Base-by-base conservation (phyloP, 306 rosid species). In the Malus fusca region DNA sequence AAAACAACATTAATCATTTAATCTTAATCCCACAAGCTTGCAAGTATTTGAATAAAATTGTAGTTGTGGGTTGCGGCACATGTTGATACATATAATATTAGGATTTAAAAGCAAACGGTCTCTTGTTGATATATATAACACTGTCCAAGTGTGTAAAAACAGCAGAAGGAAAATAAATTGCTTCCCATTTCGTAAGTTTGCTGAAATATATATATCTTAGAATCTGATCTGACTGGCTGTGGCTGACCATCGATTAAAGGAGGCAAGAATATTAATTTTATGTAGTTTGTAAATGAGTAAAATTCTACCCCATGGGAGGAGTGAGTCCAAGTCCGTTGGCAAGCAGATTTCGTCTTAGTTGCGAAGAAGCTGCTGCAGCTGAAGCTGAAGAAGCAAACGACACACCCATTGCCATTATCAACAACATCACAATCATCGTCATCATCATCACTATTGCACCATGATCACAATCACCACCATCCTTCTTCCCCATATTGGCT, bases 261-360 rank as follows among this genome's bases (percentile, higher is more conserved):
- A 48, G 21, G 55, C 55, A 48, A 48, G 6, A 48, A 46, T 46
- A 46, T 14, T 46, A 48, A 48, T 5, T 48, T 17, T 48, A 48
- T 48, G 21, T 48, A 48, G 21, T 48, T 46, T 48, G 53, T 14
- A 15, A 48, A 15, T 14, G 17, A 15, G 21, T 48, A 48, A 48
- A 48, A 15, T 4, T 48, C 8, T 48, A 48, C 98, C 98, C 97
- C 97, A 92, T 89, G 65, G 97, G 98, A 89, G 98, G 98, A 85
- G 97, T 90, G 69, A 1, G 46, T 26, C 75, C 96, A 71, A 95
- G 93, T 48, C 97, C 96, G 85, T 95, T 92, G 23, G 96, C 88
- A 68, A 95, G 92, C 28, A 95, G 84, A 81, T 84, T 90, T 71
- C 96, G 83, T 70, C 96, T 22, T 15, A 48, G 21, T 48, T 48